These are phyloP conservation scores for Citrus maxima DNA, from an alignment of 345 rosid genomes.

Conservation along the genomic window DNA sequence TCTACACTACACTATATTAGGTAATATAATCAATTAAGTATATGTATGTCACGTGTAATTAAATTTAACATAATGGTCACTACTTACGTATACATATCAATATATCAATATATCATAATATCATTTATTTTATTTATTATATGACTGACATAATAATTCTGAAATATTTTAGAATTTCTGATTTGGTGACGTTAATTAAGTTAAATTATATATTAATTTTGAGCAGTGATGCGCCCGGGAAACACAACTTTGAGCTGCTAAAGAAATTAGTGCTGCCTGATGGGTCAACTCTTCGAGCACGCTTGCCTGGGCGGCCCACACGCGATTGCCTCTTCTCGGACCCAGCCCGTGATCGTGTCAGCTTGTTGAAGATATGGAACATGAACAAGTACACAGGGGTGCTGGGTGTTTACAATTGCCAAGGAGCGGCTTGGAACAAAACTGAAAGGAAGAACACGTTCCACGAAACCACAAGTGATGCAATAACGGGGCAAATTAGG, in stretches of 20 bases:
- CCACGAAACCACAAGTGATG: constrained; percentile 51
- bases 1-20: too few relatives aligned
- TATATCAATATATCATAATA: too few relatives aligned
- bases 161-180: too few relatives aligned
- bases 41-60: fast-evolving
- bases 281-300: constrained; percentile 81
- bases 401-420: constrained; percentile 86
- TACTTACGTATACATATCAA: too few relatives aligned
- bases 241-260: constrained; percentile 75
- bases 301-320: constrained; percentile 91
- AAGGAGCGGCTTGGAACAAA: constrained; percentile 96
- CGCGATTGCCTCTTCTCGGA: constrained; percentile 78
- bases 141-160: fast-evolving
- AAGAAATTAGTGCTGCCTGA: constrained; percentile 85
- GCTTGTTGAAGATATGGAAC: constrained; percentile 97
- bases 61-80: too few relatives aligned
- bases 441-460: constrained; percentile 67
- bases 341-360: constrained; percentile 83
- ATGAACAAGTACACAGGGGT: constrained; percentile 96
- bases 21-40: too few relatives aligned
- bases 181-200: too few relatives aligned
- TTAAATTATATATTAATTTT: background rate
- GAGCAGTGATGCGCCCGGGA: constrained; percentile 89
- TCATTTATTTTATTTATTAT: too few relatives aligned
- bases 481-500: constrained; percentile 51